Percentiles rank a stretch among this genome's conserved stretches.
Evolutionary conservation across 371 early-diverging fungal genomes (phyloP).

Genomic region (Mortierella sp.): DNA sequence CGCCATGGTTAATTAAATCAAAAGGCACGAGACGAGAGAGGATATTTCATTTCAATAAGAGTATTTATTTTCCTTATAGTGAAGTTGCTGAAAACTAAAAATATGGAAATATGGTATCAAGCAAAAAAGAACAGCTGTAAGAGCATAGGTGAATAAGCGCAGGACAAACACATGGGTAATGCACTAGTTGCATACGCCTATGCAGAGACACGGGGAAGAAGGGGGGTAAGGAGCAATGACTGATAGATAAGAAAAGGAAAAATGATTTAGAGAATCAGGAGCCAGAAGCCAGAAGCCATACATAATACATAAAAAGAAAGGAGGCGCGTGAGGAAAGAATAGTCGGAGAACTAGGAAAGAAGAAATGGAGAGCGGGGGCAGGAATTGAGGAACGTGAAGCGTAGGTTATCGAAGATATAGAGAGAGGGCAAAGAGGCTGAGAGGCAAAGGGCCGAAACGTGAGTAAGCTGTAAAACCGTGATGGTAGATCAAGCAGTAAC

Average conservation of each 20-base stretch:
- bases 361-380: neutral
- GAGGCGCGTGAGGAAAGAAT: slow-evolving; percentile 5
- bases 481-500: no score
- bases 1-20: neutral
- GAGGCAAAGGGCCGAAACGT: no score
- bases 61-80: neutral
- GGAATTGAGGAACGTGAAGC: neutral
- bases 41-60: neutral
- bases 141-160: neutral
- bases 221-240: slow-evolving; percentile 7
- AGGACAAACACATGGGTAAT: neutral
- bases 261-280: slow-evolving; percentile 14
- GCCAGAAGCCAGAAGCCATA: no score
- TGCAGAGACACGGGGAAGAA: slow-evolving; percentile 21
- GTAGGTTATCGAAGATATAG: no score
- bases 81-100: neutral
- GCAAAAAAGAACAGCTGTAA: neutral
- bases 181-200: neutral
- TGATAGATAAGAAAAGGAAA: slow-evolving; percentile 3
- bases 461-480: no score
- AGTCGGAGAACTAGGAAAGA: neutral
- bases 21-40: neutral
- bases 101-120: neutral
- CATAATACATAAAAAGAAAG: neutral
- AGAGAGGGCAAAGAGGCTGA: no score